Percentiles rank a stretch among this genome's conserved stretches.
phyloP scores from a whole-genome alignment of 2,329 filamentous ascomycete genomes.

The Malbranchea zuffiana region DNA sequence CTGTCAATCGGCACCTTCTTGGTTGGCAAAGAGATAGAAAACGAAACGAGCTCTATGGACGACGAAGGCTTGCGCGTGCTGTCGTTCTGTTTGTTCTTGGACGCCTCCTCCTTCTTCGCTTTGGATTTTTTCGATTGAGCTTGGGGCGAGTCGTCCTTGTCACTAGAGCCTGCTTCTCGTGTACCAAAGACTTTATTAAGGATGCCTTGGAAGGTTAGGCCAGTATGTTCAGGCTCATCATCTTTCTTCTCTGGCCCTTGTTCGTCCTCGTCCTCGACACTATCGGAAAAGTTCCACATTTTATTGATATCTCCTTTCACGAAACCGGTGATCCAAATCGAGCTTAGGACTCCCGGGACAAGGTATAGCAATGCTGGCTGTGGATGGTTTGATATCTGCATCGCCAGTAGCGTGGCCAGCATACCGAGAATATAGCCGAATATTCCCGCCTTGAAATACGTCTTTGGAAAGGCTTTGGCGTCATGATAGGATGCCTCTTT shows the following conservation, averaged over 20 bases:
- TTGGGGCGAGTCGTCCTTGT: background rate
- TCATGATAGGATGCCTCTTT: conserved; percentile 27
- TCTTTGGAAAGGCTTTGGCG: conserved; percentile 57
- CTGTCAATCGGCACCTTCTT: conserved; percentile 13
- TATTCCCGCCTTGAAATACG: conserved; percentile 72
- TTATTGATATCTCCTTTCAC: conserved; percentile 58
- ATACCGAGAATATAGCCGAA: conserved; percentile 69
- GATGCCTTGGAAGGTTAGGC: background rate
- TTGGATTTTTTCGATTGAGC: background rate
- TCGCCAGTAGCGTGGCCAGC: conserved; percentile 61
- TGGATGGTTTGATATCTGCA: conserved; percentile 66
- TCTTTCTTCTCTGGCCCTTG: background rate
- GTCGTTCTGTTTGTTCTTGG: too few species aligned
- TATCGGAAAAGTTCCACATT: conserved; percentile 77
- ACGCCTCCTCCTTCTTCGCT: background rate
- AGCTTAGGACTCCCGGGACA: conserved; percentile 69
- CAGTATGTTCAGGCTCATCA: too few species aligned
- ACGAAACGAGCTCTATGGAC: conserved; percentile 19
- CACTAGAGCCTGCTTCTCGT: background rate
- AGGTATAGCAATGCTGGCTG: conserved; percentile 89
- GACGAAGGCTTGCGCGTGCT: background rate
- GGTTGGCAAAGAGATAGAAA: conserved; percentile 25
- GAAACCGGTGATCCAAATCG: conserved; percentile 63
- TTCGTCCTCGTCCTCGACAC: conserved; percentile 35
- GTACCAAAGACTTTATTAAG: conserved; percentile 3